phyloP scores from a whole-genome alignment of 495 filamentous ascomycete species.

The Penicillium silybi region DNA sequence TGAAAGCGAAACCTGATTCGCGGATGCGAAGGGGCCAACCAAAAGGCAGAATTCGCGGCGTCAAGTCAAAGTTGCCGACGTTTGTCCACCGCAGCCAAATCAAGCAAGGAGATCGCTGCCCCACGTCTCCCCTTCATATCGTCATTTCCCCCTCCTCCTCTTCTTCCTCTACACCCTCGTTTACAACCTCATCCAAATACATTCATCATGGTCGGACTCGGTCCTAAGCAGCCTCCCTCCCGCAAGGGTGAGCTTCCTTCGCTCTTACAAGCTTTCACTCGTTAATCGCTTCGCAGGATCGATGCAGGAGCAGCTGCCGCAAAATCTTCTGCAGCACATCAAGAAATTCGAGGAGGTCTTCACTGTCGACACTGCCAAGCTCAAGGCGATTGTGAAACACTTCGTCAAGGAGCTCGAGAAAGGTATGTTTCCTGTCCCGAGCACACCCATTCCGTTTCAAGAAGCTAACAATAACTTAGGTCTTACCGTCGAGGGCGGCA shows the following conservation, averaged over 20 bases:
- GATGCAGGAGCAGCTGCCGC: slow-evolving; percentile 75
- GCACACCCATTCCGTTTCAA: background rate
- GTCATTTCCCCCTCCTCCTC: slow-evolving; percentile 16
- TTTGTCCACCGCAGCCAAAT: slow-evolving; percentile 25
- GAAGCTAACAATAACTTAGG: slow-evolving; percentile 44
- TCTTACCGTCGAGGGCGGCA: slow-evolving; percentile 81
- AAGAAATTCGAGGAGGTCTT: slow-evolving; percentile 82
- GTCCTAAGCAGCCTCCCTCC: slow-evolving; percentile 67
- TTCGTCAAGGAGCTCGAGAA: slow-evolving; percentile 87
- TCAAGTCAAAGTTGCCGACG: background rate
- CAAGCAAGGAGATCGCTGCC: slow-evolving; percentile 24
- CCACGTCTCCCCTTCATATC: slow-evolving; percentile 21
- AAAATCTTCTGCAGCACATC: slow-evolving; percentile 80
- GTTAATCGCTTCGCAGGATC: slow-evolving; percentile 51
- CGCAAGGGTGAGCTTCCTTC: slow-evolving; percentile 62
- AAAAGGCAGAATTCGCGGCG: background rate
- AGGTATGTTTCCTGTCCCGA: slow-evolving; percentile 48
- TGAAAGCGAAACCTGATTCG: background rate
- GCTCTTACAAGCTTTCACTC: slow-evolving; percentile 17
- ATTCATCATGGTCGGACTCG: slow-evolving; percentile 69
- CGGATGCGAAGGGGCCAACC: background rate
- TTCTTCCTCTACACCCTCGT: background rate
- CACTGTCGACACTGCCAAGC: slow-evolving; percentile 68
- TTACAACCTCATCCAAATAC: background rate
- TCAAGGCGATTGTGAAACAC: slow-evolving; percentile 84